Conservation (phyloP, 2,329 filamentous ascomycete species). For the Pochonia chlamydosporia region DNA sequence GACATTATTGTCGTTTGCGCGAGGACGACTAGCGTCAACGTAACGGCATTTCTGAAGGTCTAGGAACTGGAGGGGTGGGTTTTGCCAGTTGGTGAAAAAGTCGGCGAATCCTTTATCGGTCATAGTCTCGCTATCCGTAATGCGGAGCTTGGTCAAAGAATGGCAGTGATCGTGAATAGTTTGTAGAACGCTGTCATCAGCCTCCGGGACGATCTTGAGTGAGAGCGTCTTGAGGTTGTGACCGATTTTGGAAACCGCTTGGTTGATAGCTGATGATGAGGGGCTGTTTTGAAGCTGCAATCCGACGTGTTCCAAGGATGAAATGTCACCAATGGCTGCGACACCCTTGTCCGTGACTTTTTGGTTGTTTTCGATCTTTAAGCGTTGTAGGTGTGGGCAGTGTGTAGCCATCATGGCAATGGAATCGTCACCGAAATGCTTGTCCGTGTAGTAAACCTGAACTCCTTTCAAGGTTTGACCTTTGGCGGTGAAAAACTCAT, state of each 20-base stretch:
- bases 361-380: conserved; percentile 81
- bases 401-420: conserved; percentile 54
- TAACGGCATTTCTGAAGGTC: conserved; percentile 76
- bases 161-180: conserved; percentile 66
- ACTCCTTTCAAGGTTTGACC: conserved; percentile 61
- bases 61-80: conserved; percentile 61
- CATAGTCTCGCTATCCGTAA: conserved; percentile 70
- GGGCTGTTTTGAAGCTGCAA: conserved; percentile 59
- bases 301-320: conserved; percentile 66
- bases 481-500: conserved; percentile 58
- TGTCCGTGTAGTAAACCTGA: conserved; percentile 80
- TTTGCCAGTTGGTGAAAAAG: conserved; percentile 73
- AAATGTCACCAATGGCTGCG: conserved; percentile 54
- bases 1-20: conserved; percentile 57
- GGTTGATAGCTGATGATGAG: conserved; percentile 50
- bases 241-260: conserved; percentile 59
- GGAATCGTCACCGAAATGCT: conserved; percentile 68
- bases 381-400: conserved; percentile 63
- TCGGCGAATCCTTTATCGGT: conserved; percentile 68
- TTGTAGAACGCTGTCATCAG: conserved; percentile 64
- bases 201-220: conserved; percentile 59
- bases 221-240: conserved; percentile 69
- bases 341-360: conserved; percentile 63
- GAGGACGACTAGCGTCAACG: conserved; percentile 64
- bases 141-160: conserved; percentile 67